Conservation (phyloP, 2,329 filamentous ascomycete species). For the Aspergillus sp. region DNA sequence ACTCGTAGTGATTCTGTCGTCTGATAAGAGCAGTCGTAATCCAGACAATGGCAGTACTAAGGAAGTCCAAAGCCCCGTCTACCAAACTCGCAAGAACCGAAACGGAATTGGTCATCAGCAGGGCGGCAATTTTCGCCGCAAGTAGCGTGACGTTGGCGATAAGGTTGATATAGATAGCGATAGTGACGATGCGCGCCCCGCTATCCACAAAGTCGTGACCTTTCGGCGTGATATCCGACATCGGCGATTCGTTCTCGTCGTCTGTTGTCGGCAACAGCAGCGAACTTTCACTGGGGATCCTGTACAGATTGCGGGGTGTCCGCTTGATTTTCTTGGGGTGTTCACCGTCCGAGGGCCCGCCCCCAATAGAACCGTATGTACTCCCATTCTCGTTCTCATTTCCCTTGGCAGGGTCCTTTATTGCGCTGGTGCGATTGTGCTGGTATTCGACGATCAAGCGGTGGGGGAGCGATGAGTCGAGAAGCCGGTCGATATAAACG, state of each 20-base stretch:
- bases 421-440: background rate
- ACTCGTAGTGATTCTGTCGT: slow-evolving; percentile 61
- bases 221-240: slow-evolving; percentile 47
- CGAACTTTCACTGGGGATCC: slow-evolving; percentile 49
- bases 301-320: slow-evolving; percentile 84
- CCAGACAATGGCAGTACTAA: slow-evolving; percentile 64
- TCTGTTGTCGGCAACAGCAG: slow-evolving; percentile 31
- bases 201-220: slow-evolving; percentile 59
- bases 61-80: slow-evolving; percentile 66
- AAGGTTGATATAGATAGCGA: slow-evolving; percentile 86
- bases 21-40: slow-evolving; percentile 60
- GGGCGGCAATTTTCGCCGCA: slow-evolving; percentile 73
- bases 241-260: slow-evolving; percentile 62
- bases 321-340: slow-evolving; percentile 57
- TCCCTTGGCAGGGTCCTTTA: background rate
- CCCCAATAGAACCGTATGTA: slow-evolving; percentile 23
- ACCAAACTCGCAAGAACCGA: slow-evolving; percentile 66
- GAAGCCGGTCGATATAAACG: slow-evolving; percentile 84
- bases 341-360: slow-evolving; percentile 33
- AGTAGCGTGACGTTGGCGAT: slow-evolving; percentile 74
- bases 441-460: slow-evolving; percentile 87
- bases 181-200: slow-evolving; percentile 71
- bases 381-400: slow-evolving; percentile 41
- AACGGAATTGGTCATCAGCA: slow-evolving; percentile 70
- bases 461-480: slow-evolving; percentile 91